Conservation (phyloP, 768 basidiomycete genomes). For the Paxillus involutus region DNA sequence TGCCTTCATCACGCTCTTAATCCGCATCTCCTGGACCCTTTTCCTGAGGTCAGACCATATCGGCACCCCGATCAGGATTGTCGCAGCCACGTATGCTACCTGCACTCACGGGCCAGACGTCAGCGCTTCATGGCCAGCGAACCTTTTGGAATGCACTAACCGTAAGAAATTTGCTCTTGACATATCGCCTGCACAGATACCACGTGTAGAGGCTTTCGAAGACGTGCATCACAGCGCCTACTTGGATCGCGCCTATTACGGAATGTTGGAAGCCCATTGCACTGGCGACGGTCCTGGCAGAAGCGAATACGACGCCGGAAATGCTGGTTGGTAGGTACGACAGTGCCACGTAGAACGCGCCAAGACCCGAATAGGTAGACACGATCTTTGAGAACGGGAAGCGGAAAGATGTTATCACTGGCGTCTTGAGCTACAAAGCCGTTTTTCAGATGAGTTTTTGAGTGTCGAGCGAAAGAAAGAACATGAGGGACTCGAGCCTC, state of each 20-base stretch:
- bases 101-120: slow-evolving; percentile 22
- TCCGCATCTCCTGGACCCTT: slow-evolving; percentile 65
- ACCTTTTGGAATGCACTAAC: slow-evolving; percentile 8
- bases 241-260: slow-evolving; percentile 6
- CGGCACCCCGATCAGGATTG: slow-evolving; percentile 54
- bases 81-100: slow-evolving; percentile 52
- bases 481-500: too few species aligned
- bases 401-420: slow-evolving; percentile 58
- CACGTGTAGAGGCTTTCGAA: slow-evolving; percentile 29
- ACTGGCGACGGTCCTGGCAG: slow-evolving; percentile 14
- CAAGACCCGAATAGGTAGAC: slow-evolving; percentile 14
- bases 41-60: slow-evolving; percentile 53
- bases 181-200: slow-evolving; percentile 30
- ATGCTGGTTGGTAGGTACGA: slow-evolving; percentile 13
- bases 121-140: neutral
- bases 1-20: slow-evolving; percentile 80
- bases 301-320: slow-evolving; percentile 17
- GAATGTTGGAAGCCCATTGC: slow-evolving; percentile 19
- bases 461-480: too few species aligned
- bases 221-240: slow-evolving; percentile 10
- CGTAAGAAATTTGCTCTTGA: slow-evolving; percentile 15
- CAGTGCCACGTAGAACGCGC: slow-evolving; percentile 17
- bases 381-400: slow-evolving; percentile 38
- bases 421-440: slow-evolving; percentile 52
- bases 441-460: neutral